Base-by-base conservation (phyloP, 805 yeast species). In the Saturnispora silvae region DNA sequence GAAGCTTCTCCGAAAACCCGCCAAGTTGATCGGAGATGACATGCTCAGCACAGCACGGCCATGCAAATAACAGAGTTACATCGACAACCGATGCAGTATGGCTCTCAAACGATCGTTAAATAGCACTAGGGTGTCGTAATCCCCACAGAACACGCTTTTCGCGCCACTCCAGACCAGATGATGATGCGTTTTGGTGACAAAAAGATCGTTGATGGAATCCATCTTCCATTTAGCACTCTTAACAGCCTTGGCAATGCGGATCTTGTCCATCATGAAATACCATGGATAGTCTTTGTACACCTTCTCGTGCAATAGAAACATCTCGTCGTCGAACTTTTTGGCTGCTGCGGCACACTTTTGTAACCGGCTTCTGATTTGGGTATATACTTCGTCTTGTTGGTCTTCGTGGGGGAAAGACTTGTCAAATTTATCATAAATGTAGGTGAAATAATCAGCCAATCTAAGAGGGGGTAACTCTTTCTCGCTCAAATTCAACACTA, bases 271-370 rank as follows among this genome's bases (percentile, higher is more conserved):
- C 36, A 68, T 59, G 44, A 68, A 64, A 61, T 78, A 84, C 86
- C 95, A 81, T 1, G 96, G 86, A 48, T 71, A 80, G 47, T 84
- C 96, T 30, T 67, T 60, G 1, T 65, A 56, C 38, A 77, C 70
- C 24, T 68, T 64, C 2, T 59, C 56, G 44, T 73, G 75, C 20
- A 83, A 61, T 2, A 15, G 15, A n/a, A 39, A 42, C 39, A 53
- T 26, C 3, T 34, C 39, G 1, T 23, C 27, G 29, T 56, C 60
- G 37, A 54, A 53, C 3, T 25, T 13, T 25, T 6, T 5, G 5
- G 18, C 8, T 16, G 9, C 8, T 6, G 8, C 18, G 9, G 20
- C 15, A 9, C 26, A 14, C 14, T 31, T 20, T 28, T 13, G 7
- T 4, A 28, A 5, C 7, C 5, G 5, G 7, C 18, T 10, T 28